Base-by-base conservation (phyloP, 441 rosid genomes). In the Jatropha podagrica region DNA sequence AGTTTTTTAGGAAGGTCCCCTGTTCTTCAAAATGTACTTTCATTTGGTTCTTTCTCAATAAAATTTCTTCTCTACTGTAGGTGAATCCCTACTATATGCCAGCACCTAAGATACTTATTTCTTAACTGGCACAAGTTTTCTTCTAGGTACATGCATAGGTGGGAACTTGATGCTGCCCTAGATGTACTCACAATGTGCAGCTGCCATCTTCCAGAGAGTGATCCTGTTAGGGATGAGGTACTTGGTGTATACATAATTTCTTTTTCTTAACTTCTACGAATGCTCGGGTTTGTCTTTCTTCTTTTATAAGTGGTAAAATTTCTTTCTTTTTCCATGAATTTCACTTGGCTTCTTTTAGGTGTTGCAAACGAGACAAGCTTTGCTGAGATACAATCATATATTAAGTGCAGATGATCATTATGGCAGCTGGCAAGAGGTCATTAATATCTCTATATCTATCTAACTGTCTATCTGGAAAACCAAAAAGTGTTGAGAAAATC, bases 121-220 rank as follows among this genome's bases (percentile, higher is more conserved):
- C 17, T 46, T 51, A 72, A 27, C 11, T 70, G 8, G 17, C 7
- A 41, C 32, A 62, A 10, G 0, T 15, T 74, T 66, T 65, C 12
- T 75, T 80, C 78, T 85, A 94, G 99, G 92, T 91, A 92, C 81
- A 87, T 94, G 91, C 88, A 89, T 78, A 78, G 89, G 69, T 96
- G 99, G 99, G 97, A 94, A 84, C 97, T 92, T 69, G 86, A 91
- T 82, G 92, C 95, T 40, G 98, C 97, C 60, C 78, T 96, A 81
- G 96, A 96, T 83, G 96, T 92, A 80, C 98, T 96, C 77, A 94
- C 98, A 71, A 96, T 96, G 99, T 96, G 98, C 88, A 85, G 98
- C 82, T 96, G 97, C 81, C 98, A 96, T 86, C 91, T 92, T 73
- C 80, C 85, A 76, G 85, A 88, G 72, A 82, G 81, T 32, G 92